Evolutionary conservation across 2,329 filamentous ascomycete species (phyloP).

Genomic region (Daldinia sp.): DNA sequence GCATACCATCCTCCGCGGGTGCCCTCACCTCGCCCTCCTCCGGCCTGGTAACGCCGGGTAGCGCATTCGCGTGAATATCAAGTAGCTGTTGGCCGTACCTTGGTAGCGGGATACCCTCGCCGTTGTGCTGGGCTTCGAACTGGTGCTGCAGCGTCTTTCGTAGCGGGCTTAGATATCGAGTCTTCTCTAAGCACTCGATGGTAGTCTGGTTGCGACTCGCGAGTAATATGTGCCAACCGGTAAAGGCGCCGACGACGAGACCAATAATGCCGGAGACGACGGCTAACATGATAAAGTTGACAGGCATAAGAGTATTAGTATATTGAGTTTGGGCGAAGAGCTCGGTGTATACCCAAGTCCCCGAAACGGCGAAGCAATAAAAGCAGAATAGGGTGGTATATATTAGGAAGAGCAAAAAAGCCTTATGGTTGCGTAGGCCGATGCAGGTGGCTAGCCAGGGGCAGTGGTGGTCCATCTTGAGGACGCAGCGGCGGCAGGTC

Average conservation of each 20-base stretch:
- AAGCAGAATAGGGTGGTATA: constrained; percentile 91
- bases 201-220: constrained; percentile 86
- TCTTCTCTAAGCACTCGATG: constrained; percentile 96
- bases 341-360: constrained; percentile 86
- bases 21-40: constrained; percentile 80
- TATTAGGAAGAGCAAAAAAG: constrained; percentile 90
- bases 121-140: constrained; percentile 67
- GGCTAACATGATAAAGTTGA: constrained; percentile 90
- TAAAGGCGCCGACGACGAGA: constrained; percentile 89
- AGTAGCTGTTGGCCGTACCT: constrained; percentile 78
- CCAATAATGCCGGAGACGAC: constrained; percentile 93
- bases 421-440: constrained; percentile 93
- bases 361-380: constrained; percentile 81
- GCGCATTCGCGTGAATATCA: constrained; percentile 83
- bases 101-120: constrained; percentile 64
- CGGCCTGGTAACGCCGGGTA: constrained; percentile 82
- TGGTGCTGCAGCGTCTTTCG: constrained; percentile 76
- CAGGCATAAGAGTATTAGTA: constrained; percentile 81
- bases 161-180: constrained; percentile 87
- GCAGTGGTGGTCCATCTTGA: constrained; percentile 99
- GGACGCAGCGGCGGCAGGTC: constrained; percentile 90
- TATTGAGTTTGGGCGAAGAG: constrained; percentile 78
- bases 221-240: constrained; percentile 89
- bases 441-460: constrained; percentile 98
- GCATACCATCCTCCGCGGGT: constrained; percentile 50